Percentiles rank a stretch among this genome's conserved stretches.
Conservation (phyloP, 345 rosid species). For the Salix udensis region DNA sequence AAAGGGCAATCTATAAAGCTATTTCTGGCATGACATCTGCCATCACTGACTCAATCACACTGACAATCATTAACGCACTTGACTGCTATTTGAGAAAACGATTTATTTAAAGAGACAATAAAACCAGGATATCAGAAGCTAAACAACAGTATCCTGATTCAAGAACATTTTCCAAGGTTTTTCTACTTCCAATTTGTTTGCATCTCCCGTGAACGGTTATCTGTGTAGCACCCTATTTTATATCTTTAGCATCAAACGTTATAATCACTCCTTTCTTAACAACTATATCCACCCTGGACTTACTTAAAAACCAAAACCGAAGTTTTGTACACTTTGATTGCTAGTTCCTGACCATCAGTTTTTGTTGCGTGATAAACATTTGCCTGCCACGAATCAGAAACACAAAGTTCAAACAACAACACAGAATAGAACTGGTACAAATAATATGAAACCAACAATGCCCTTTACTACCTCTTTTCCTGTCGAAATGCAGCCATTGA, state of each 20-base stretch:
- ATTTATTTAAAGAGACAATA: background rate
- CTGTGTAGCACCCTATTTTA: background rate
- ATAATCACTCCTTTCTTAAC: background rate
- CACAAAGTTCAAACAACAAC: background rate
- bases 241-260: background rate
- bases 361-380: conserved; percentile 95
- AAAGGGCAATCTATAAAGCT: background rate
- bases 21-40: background rate
- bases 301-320: conserved; percentile 87
- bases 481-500: conserved; percentile 94
- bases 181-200: too few relatives aligned
- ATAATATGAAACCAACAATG: background rate
- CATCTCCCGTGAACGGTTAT: too few relatives aligned
- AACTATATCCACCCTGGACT: conserved; percentile 15
- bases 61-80: background rate
- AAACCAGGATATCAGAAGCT: background rate
- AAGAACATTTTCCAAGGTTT: too few relatives aligned
- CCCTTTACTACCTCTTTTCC: conserved; percentile 72
- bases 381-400: conserved; percentile 44
- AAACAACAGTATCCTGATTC: background rate
- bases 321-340: conserved; percentile 91
- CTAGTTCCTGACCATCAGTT: conserved; percentile 79
- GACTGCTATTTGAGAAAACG: background rate
- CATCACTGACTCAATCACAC: background rate
- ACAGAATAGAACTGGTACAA: background rate